Evolutionary conservation across 495 filamentous ascomycete species (phyloP).

Genomic region (Aspergillus sclerotioniger): DNA sequence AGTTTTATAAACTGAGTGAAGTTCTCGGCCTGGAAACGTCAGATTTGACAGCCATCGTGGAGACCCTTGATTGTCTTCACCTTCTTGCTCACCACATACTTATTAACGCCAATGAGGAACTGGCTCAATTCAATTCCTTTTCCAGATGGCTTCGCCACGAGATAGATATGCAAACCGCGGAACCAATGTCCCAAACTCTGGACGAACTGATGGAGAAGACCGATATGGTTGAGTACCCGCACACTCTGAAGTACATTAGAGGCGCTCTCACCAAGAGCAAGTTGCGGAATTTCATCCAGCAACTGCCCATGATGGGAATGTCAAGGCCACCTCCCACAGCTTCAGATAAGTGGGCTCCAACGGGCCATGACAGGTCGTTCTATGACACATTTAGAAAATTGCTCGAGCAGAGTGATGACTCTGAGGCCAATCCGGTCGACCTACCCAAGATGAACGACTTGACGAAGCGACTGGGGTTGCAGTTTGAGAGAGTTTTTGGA

Average conservation of each 20-base stretch:
- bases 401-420: slow-evolving; percentile 28
- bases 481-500: slow-evolving; percentile 55
- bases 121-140: slow-evolving; percentile 75
- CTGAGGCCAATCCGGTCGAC: slow-evolving; percentile 26
- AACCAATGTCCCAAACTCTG: slow-evolving; percentile 43
- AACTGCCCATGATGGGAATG: slow-evolving; percentile 41
- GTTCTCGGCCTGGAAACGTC: slow-evolving; percentile 62
- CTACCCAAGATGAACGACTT: slow-evolving; percentile 54
- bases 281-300: slow-evolving; percentile 44
- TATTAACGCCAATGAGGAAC: slow-evolving; percentile 68
- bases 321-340: slow-evolving; percentile 22
- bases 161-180: slow-evolving; percentile 61
- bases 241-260: slow-evolving; percentile 51
- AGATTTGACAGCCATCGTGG: slow-evolving; percentile 58
- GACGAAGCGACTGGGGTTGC: slow-evolving; percentile 46
- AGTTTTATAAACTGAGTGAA: slow-evolving; percentile 68
- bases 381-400: slow-evolving; percentile 47
- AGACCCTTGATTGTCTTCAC: slow-evolving; percentile 70
- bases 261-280: slow-evolving; percentile 50
- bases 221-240: slow-evolving; percentile 44
- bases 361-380: slow-evolving; percentile 43
- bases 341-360: slow-evolving; percentile 39
- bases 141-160: slow-evolving; percentile 82
- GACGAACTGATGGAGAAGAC: slow-evolving; percentile 49
- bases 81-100: slow-evolving; percentile 74